Evolutionary conservation across 441 rosid species (phyloP).

Genomic region (Populus trichocarpa): DNA sequence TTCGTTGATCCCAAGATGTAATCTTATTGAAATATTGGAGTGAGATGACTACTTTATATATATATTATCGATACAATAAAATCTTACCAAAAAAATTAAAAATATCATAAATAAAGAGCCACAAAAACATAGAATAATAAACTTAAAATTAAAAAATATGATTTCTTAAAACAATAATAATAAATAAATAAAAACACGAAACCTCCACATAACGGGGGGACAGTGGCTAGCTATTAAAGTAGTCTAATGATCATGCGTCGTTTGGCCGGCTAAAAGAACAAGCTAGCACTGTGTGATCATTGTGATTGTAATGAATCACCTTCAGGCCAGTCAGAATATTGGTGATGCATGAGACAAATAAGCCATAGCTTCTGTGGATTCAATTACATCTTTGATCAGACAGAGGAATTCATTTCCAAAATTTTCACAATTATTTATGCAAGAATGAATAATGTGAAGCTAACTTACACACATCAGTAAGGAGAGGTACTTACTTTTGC

Average conservation of each 20-base stretch:
- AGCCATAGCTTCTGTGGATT: not conserved
- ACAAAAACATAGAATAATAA: too few relatives aligned
- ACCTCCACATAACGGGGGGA: too few relatives aligned
- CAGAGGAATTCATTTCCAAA: not conserved
- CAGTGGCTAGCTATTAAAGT: not conserved
- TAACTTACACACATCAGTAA: not conserved
- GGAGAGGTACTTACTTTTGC: slow-evolving; percentile 55
- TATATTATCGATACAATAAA: too few relatives aligned
- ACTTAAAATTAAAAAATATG: too few relatives aligned
- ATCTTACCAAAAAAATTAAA: too few relatives aligned
- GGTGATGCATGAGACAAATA: not conserved
- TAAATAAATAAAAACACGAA: too few relatives aligned
- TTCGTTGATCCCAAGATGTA: not conserved
- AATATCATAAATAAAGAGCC: too few relatives aligned
- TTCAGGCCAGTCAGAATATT: not conserved
- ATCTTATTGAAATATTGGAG: not conserved
- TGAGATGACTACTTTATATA: too few relatives aligned
- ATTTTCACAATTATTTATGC: not conserved
- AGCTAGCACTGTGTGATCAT: too few relatives aligned
- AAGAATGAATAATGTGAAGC: not conserved
- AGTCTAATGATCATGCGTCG: not conserved
- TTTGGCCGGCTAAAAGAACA: too few relatives aligned
- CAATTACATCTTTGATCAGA: not conserved
- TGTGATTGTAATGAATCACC: not conserved
- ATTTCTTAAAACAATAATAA: too few relatives aligned